phyloP scores from a whole-genome alignment of 2,329 filamentous ascomycete genomes.

The Hypoxylon sp. region DNA sequence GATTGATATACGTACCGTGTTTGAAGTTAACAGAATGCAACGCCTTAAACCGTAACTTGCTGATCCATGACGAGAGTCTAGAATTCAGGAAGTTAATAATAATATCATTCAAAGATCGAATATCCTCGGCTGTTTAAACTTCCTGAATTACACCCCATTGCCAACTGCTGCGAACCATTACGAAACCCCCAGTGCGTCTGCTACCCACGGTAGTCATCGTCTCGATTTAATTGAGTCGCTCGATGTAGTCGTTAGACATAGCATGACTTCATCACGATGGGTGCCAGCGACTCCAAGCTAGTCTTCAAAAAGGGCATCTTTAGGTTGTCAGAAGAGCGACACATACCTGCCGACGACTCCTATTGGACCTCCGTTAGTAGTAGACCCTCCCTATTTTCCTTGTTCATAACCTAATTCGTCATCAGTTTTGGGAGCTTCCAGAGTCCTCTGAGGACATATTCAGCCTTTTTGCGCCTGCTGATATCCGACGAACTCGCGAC shows the following conservation, averaged over 20 bases:
- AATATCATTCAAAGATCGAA: slow-evolving; percentile 10
- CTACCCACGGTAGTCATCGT: slow-evolving; percentile 1
- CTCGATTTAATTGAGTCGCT: slow-evolving; percentile 29
- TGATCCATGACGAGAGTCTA: slow-evolving; percentile 39
- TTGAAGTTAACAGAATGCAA: slow-evolving; percentile 46
- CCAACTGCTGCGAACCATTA: neutral
- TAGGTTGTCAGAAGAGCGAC: slow-evolving; percentile 89
- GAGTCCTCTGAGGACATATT: slow-evolving; percentile 97
- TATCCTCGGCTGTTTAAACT: slow-evolving; percentile 8
- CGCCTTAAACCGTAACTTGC: slow-evolving; percentile 27
- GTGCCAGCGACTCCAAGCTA: slow-evolving; percentile 98
- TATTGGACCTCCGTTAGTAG: slow-evolving; percentile 90
- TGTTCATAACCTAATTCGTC: slow-evolving; percentile 40
- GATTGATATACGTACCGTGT: slow-evolving; percentile 31
- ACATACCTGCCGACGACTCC: slow-evolving; percentile 87
- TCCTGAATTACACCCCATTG: neutral
- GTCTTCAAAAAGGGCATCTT: slow-evolving; percentile 99
- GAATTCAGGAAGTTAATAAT: slow-evolving; percentile 24
- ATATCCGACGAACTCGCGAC: slow-evolving; percentile 91
- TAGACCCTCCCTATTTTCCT: slow-evolving; percentile 7
- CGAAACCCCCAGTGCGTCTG: slow-evolving; percentile 14
- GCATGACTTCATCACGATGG: slow-evolving; percentile 73
- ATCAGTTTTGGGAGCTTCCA: slow-evolving; percentile 95
- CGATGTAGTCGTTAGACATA: slow-evolving; percentile 50
- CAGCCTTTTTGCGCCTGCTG: slow-evolving; percentile 90